phyloP scores from a whole-genome alignment of 495 filamentous ascomycete genomes.

The Copromyces sp. region DNA sequence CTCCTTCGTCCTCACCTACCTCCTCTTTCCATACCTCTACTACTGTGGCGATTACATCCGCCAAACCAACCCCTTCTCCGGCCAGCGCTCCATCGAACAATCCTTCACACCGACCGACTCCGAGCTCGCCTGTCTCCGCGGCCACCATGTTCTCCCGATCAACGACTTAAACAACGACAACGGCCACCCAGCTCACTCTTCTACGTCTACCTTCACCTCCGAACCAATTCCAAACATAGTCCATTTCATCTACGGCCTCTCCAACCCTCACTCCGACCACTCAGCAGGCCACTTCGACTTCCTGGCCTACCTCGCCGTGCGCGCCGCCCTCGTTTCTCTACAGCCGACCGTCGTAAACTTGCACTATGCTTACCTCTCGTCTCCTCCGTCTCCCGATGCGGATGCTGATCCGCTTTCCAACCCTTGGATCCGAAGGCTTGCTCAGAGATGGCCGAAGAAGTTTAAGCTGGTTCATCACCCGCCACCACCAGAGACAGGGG shows the following conservation, averaged over 20 bases:
- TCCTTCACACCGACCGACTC: conserved; percentile 24
- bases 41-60: conserved; percentile 26
- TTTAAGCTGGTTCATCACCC: conserved; percentile 35
- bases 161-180: not conserved
- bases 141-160: conserved; percentile 8
- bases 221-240: conserved; percentile 38
- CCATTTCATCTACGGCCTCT: conserved; percentile 36
- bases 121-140: conserved; percentile 30
- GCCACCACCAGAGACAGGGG: conserved; percentile 5
- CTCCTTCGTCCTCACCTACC: conserved; percentile 13
- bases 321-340: conserved; percentile 33
- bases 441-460: conserved; percentile 11
- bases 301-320: conserved; percentile 35
- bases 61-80: conserved; percentile 31
- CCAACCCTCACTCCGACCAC: conserved; percentile 26
- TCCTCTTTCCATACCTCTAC: conserved; percentile 20
- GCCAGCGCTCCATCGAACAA: conserved; percentile 30
- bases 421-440: conserved; percentile 30
- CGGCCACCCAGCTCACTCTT: too few species aligned
- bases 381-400: conserved; percentile 26
- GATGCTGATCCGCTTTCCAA: conserved; percentile 29
- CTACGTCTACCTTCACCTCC: conserved; percentile 1
- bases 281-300: conserved; percentile 33
- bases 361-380: conserved; percentile 35
- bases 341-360: conserved; percentile 31